Base-by-base conservation (phyloP, 768 basidiomycete species). In the Melanogaster broomeanus region DNA sequence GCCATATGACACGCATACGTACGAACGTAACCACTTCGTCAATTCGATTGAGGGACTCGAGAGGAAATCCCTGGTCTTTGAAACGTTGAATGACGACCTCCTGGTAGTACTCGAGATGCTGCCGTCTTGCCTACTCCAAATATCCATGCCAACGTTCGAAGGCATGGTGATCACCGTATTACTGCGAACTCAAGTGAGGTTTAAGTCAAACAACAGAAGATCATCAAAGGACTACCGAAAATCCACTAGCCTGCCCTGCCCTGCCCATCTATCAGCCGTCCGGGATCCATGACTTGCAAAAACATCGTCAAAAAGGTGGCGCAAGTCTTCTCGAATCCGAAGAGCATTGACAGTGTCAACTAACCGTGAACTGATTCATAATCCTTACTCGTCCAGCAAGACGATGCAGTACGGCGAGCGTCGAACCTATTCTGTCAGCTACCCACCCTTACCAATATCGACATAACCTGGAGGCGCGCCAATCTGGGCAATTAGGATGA, bases 111-210 rank as follows among this genome's bases (percentile, higher is more conserved):
- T 88, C 53, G 51, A 19, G 64, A 61, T 18, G 67, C 62, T 8
- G 49, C 61, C 9, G 57, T 53, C 5, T 67, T 70, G 40, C 47
- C 28, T 35, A 56, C 88, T 85, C 45, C 88, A 74, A 68, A 77
- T 85, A 21, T 76, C 76, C 3, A 87, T 85, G 33, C 88, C 92
- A 35, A 93, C 76, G 64, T 95, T 95, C 49, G 88, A 90, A 3
- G 91, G 93, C 82, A 93, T 86, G 67, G 91, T 87, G 64, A 93
- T 89, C 64, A 93, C 88, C 1, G 89, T 88, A 65, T 92, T 92
- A 49, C 83, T 76, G 77, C 63, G 56, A 8, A 59, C 49, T 46
- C 9, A 21, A 13, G 18, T 42, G 9, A 45, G 40, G 6, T 34
- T 49, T 35, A 21, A 38, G 7, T 37, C 13, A 27, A 28, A 38